Evolutionary conservation across 2,329 filamentous ascomycete genomes (phyloP).

Genomic region (Microcyclospora pomicola): DNA sequence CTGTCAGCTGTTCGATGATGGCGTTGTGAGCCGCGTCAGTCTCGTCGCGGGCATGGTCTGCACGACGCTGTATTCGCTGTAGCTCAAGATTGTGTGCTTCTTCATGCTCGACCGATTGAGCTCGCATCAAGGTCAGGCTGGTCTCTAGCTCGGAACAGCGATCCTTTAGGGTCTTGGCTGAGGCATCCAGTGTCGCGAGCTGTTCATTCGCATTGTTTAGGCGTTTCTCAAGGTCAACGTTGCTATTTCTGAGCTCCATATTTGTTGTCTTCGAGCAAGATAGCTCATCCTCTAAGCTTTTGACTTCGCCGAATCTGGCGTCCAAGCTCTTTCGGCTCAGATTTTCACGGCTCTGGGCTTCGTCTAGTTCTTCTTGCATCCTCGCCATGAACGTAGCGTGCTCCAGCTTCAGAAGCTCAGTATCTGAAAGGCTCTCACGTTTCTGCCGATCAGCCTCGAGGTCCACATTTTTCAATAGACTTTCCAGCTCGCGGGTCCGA

Average conservation of each 20-base stretch:
- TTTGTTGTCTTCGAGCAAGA: slow-evolving; percentile 8
- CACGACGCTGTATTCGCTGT: slow-evolving; percentile 1
- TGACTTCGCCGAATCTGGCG: neutral
- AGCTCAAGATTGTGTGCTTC: slow-evolving; percentile 3
- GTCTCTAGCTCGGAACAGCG: neutral
- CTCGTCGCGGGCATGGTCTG: slow-evolving; percentile 1
- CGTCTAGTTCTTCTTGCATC: slow-evolving; percentile 32
- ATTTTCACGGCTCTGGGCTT: too few species aligned
- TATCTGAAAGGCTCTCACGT: slow-evolving; percentile 21
- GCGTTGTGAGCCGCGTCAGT: slow-evolving; percentile 6
- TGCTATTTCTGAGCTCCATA: too few species aligned
- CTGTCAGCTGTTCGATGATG: slow-evolving; percentile 3
- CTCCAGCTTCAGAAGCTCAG: slow-evolving; percentile 32
- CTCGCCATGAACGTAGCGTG: slow-evolving; percentile 29
- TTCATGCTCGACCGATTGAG: neutral
- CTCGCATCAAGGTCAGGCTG: neutral
- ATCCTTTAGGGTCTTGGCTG: too few species aligned
- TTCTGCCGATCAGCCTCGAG: slow-evolving; percentile 24
- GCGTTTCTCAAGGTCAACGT: too few species aligned
- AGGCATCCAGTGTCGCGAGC: too few species aligned
- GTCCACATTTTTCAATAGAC: slow-evolving; percentile 16
- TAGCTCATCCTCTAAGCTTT: slow-evolving; percentile 9
- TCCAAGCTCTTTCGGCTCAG: neutral
- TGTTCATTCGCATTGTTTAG: too few species aligned
- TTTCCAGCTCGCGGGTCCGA: slow-evolving; percentile 13